These are phyloP conservation scores for Penicillium sp. DNA, from an alignment of 2,329 filamentous ascomycete genomes.

Conservation along the genomic window DNA sequence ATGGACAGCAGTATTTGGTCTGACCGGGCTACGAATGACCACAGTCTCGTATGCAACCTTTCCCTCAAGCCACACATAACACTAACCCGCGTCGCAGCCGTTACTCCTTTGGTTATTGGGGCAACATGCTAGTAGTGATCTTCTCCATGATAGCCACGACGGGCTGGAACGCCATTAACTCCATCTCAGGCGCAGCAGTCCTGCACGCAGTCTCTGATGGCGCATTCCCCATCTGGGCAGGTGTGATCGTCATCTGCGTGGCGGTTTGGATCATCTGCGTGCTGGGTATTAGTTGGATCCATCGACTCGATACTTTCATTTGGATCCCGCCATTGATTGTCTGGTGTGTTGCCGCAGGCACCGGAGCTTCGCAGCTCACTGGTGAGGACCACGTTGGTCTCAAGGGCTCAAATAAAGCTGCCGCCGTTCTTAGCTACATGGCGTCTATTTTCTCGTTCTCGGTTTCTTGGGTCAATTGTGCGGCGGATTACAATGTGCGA, in stretches of 20 bases:
- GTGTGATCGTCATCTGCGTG: constrained; percentile 41
- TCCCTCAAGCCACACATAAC: neutral
- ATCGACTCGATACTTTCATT: constrained; percentile 37
- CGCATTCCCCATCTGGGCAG: constrained; percentile 38
- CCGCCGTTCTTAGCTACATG: constrained; percentile 37
- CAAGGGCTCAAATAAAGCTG: constrained; percentile 33
- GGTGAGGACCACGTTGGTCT: constrained; percentile 26
- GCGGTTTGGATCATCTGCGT: constrained; percentile 40
- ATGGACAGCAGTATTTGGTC: constrained; percentile 34
- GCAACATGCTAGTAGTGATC: constrained; percentile 38
- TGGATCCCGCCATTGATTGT: constrained; percentile 42
- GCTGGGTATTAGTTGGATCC: constrained; percentile 42
- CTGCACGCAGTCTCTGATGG: constrained; percentile 39
- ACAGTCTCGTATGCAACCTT: constrained; percentile 31
- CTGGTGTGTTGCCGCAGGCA: constrained; percentile 41
- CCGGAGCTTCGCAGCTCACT: constrained; percentile 36
- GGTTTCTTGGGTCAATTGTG: constrained; percentile 41
- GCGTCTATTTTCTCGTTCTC: constrained; percentile 41
- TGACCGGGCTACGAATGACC: constrained; percentile 40
- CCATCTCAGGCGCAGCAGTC: constrained; percentile 39
- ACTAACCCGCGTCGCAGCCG: constrained; percentile 17
- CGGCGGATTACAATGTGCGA: constrained; percentile 41
- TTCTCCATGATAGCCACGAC: constrained; percentile 42
- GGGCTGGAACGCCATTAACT: constrained; percentile 43
- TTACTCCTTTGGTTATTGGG: constrained; percentile 44